Base-by-base conservation (phyloP, 106 monocot genomes). In the Posidonia australis region DNA sequence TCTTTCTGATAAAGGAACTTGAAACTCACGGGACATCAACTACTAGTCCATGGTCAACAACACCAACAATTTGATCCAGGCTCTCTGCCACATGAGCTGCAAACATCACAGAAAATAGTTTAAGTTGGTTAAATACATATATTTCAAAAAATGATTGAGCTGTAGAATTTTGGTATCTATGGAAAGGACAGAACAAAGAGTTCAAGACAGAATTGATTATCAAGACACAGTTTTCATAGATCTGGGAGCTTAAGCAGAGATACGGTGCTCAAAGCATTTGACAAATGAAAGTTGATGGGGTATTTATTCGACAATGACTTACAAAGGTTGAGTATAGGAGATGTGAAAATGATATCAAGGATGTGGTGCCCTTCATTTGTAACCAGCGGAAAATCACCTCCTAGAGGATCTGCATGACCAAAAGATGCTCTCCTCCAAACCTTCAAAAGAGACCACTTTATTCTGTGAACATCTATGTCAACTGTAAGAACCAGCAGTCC, bases 291-390 rank as follows among this genome's bases (percentile, higher is more conserved):
- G 0, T 49, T 25, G 24, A 7, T 22, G 10, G 47, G 13, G 44
- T 5, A 17, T 60, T 44, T 7, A 9, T 47, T 24, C 18, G 32
- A 45, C 20, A 23, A 21, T 59, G 26, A 67, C 23, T 10, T 81
- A 90, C 90, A 78, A 51, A 91, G 53, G 77, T 91, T 72, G 29
- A 30, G 73, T 52, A 91, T 73, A 18, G 83, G 86, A 63, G 91
- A 81, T 17, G 86, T 91, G 66, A 91, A 91, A 51, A 91, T 86
- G 32, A 91, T 72, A 77, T 91, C 91, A 62, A 91, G 81, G 60
- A 91, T 64, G 26, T 81, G 68, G 60, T 83, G 81, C 14, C 83
- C 91, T 48, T 86, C 86, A 55, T 51, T 83, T 25, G 90, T 90
- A 10, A 83, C 76, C 60, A 90, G 70, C 24, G 83, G 90, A 36